Base-by-base conservation (phyloP, 2,329 filamentous ascomycete genomes). In the Fusarium subglutinans region DNA sequence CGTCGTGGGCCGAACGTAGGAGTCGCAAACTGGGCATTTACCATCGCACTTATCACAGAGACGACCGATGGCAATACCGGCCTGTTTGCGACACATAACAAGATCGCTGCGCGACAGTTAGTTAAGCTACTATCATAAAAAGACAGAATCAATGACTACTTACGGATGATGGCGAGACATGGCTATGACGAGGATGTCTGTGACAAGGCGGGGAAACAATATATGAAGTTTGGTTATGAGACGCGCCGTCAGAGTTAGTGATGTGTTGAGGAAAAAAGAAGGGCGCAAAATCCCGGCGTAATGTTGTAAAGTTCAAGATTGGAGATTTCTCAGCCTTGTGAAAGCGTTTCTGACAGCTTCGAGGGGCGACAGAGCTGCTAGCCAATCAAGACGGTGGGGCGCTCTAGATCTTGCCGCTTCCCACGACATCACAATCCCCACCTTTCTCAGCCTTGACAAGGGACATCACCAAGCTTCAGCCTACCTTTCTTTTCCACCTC, bases 41-140 rank as follows among this genome's bases (percentile, higher is more conserved):
- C 96, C 96, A 86, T 99, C 96, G 88, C 96, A 99, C 87, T 99
- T 99, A 87, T 99, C 96, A 89, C 96, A 99, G 82, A 99, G 94
- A 65, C 96, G 95, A 82, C 96, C 96, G 89, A 99, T 98, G 80
- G 95, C 94, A 83, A 98, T 98, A 85, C 96, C 96, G 70, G 96
- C 89, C 84, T 98, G 96, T 87, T 99, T 99, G 87, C 96, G 95
- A 90, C 96, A 99, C 96, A 98, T 98, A 79, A 99, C 96, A 77
- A 99, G 92, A 88, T 99, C 96, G 84, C 92, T 94, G 53, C 8
- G 20, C 37, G 43, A 45, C 28, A 43, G 79, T 83, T 78, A 82
- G 83, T 65, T 33, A 13, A 45, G 24, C 37, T 48, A 56, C 30
- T 33, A 38, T 13, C 44, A 30, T 37, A 33, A 59, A 54, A 40